Evolutionary conservation across 139 green algal species (phyloP), one percentile per base, ranked within the genome.

Genomic region (Protoeuglena noctilucae): DNA sequence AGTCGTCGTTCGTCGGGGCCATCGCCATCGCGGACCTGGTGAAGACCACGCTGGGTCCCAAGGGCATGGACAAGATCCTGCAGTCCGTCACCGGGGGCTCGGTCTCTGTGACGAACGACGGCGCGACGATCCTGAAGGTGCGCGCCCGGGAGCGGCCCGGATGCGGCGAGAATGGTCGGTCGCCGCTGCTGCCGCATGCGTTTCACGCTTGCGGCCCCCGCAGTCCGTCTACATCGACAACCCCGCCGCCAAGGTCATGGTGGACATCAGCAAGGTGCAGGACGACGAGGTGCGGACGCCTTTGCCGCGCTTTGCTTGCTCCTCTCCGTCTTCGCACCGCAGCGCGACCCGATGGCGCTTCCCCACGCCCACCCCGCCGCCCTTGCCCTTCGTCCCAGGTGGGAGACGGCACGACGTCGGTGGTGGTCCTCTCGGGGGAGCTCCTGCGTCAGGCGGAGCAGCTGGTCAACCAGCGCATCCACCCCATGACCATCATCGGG

Each of bases 31-130:
- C 87, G 29, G 92, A 99, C 64, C 71, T 99, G 2, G 85, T 99
- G 0, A 98, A 97, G 62, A 92, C 78, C 0, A 99, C 92, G 4
- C 76, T 99, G 4, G 92, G 92, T 2, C 92, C 92, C 16, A 99
- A 99, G 61, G 92, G 86, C 56, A 95, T 95, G 86, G 92, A 99
- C 70, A 99, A 99, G 61, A 98, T 99, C 53, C 68, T 99, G 56
- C 86, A 98, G 57, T 94, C 79, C 57, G 81, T 94, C 69, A 41
- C 34, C 9, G 12, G 12, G 7, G 34, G 34, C 34, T 43, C 34
- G 34, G 34, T 98, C 3, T 93, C 83, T 6, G 86, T 99, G 1
- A 99, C 92, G 9, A 99, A 99, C 49, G 92, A 99, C 61, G 92
- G 92, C 9, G 91, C 91, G 45, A 98, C 90, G 31, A 96, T 98